Evolutionary conservation across 192 early-diverging fungal genomes (phyloP).

Genomic region (Coemansia furcata): DNA sequence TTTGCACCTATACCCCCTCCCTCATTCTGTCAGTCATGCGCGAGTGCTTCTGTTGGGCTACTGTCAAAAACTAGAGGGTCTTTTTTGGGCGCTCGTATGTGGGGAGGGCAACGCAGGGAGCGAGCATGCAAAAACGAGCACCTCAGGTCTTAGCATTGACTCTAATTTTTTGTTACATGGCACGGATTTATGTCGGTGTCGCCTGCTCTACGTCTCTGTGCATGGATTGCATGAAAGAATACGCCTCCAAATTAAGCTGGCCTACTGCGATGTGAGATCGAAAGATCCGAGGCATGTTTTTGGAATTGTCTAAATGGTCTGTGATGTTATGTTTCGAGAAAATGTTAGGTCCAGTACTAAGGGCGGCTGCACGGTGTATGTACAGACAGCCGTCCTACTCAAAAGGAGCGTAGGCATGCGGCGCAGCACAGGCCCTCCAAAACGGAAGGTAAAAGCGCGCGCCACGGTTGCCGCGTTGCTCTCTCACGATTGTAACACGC

Average conservation of each 20-base stretch:
- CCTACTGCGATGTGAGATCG: not conserved
- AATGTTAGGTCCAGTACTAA: constrained; percentile 54
- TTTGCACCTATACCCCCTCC: not conserved
- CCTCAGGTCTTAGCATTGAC: not conserved
- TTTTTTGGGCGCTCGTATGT: not conserved
- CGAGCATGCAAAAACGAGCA: not conserved
- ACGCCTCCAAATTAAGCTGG: not conserved
- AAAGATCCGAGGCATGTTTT: not conserved
- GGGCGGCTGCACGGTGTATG: constrained; percentile 33
- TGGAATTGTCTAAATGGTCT: not conserved
- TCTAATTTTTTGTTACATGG: not conserved
- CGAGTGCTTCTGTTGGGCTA: not conserved
- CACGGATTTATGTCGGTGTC: not conserved
- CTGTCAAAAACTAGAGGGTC: not conserved
- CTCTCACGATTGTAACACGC: constrained; percentile 51
- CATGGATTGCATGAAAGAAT: not conserved
- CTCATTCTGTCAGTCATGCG: not conserved
- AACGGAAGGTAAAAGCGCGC: constrained; percentile 37
- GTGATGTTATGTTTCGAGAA: not conserved
- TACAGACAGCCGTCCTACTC: constrained; percentile 44
- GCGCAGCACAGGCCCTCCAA: constrained; percentile 35
- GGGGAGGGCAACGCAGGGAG: not conserved
- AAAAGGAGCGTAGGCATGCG: constrained; percentile 48
- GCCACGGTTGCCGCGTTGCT: constrained; percentile 29
- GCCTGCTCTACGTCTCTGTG: not conserved